phyloP scores from a whole-genome alignment of 2,329 filamentous ascomycete genomes.

The Diaporthe vaccinii region DNA sequence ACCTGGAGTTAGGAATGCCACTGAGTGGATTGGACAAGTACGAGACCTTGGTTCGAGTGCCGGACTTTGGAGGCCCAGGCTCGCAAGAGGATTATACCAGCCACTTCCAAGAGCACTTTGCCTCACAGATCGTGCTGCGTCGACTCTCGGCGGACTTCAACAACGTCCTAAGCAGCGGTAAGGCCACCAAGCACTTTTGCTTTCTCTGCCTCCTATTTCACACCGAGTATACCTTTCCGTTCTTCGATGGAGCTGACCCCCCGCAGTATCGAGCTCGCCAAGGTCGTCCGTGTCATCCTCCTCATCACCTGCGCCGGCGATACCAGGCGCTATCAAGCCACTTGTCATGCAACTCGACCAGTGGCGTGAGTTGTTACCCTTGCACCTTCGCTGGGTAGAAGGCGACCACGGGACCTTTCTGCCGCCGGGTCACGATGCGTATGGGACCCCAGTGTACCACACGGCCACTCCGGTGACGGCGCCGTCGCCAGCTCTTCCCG shows the following conservation, averaged over 20 bases:
- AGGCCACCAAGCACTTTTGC: conserved; percentile 44
- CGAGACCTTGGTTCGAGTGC: conserved; percentile 67
- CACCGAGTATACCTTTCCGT: too few relatives aligned
- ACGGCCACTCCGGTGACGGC: conserved; percentile 40
- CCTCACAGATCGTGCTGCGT: conserved; percentile 70
- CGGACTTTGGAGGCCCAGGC: conserved; percentile 63
- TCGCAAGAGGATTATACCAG: conserved; percentile 61
- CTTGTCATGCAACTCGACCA: conserved; percentile 67
- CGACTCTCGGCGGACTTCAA: conserved; percentile 67
- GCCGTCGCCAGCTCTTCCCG: conserved; percentile 40
- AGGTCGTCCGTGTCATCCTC: conserved; percentile 3
- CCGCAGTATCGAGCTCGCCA: conserved; percentile 38
- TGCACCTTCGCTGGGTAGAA: conserved; percentile 70
- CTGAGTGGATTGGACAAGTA: conserved; percentile 66
- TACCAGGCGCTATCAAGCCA: conserved; percentile 60
- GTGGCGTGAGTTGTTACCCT: conserved; percentile 69
- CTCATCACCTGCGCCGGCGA: conserved; percentile 27
- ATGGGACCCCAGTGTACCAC: conserved; percentile 45
- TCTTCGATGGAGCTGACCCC: neutral
- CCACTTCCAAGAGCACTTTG: conserved; percentile 70
- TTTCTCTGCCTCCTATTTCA: neutral
- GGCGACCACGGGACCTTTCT: conserved; percentile 60
- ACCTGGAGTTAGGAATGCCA: conserved; percentile 71
- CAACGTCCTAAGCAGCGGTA: conserved; percentile 64
- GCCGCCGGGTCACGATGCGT: conserved; percentile 39